phyloP scores from a whole-genome alignment of 164 flowering plant genomes.

The Stephania japonica region DNA sequence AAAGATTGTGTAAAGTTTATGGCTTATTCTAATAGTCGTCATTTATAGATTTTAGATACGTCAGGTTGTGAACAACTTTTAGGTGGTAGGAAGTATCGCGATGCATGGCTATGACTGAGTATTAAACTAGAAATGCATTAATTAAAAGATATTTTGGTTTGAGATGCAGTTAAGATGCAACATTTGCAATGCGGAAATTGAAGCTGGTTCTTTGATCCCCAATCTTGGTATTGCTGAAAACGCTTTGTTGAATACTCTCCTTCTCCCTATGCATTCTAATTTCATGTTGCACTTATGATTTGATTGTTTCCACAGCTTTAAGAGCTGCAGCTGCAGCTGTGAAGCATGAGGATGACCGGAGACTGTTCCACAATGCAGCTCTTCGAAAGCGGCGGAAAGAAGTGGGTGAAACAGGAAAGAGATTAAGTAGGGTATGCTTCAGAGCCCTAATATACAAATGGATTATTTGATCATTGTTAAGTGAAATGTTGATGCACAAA shows the following conservation, averaged over 20 bases:
- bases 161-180: slow-evolving; percentile 71
- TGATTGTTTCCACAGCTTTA: slow-evolving; percentile 46
- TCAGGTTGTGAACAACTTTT: no score
- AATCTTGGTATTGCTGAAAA: slow-evolving; percentile 52
- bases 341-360: slow-evolving; percentile 80
- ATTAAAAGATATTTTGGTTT: slow-evolving; percentile 4
- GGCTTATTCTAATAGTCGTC: no score
- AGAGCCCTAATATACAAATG: slow-evolving; percentile 1
- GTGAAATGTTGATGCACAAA: not conserved
- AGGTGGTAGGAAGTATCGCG: no score
- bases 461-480: not conserved
- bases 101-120: not conserved
- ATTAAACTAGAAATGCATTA: slow-evolving; percentile 4
- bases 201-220: slow-evolving; percentile 58
- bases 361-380: slow-evolving; percentile 80
- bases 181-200: slow-evolving; percentile 73
- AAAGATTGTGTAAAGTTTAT: not conserved
- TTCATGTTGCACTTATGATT: slow-evolving; percentile 10
- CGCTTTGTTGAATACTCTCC: not conserved
- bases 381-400: slow-evolving; percentile 83
- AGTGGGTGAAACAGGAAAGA: slow-evolving; percentile 51
- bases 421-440: slow-evolving; percentile 49
- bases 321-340: slow-evolving; percentile 95
- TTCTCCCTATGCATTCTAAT: not conserved
- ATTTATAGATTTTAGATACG: no score